These are phyloP conservation scores for Lepidium sativum DNA, from an alignment of 345 rosid genomes.

Conservation along the genomic window DNA sequence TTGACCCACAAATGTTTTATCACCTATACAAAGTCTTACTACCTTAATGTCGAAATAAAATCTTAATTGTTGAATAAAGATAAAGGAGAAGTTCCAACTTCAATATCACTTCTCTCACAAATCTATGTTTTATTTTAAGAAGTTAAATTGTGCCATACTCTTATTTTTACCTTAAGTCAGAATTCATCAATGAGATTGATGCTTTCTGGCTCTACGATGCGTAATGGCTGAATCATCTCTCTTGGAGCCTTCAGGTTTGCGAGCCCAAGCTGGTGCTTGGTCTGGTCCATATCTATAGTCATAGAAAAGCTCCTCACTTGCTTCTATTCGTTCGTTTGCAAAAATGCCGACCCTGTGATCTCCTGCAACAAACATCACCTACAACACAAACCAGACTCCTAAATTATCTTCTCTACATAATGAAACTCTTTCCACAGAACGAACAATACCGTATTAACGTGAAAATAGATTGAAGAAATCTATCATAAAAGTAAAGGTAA, in stretches of 20 bases:
- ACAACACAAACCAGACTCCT: slow-evolving; percentile 10
- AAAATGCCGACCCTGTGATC: slow-evolving; percentile 96
- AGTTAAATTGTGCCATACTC: neutral
- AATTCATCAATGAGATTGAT: slow-evolving; percentile 71
- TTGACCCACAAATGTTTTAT: neutral
- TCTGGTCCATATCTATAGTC: slow-evolving; percentile 96
- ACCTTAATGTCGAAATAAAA: neutral
- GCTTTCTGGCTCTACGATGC: slow-evolving; percentile 95
- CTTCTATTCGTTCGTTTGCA: slow-evolving; percentile 87
- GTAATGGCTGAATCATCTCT: slow-evolving; percentile 61
- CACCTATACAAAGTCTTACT: neutral
- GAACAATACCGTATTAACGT: neutral
- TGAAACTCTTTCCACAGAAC: neutral
- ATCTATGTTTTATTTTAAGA: neutral
- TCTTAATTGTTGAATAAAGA: neutral
- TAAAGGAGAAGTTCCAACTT: neutral
- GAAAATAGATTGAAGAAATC: neutral
- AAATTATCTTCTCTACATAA: neutral
- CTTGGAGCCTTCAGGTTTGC: slow-evolving; percentile 84
- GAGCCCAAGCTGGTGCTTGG: slow-evolving; percentile 98
- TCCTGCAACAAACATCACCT: slow-evolving; percentile 99
- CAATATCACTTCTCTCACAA: neutral
- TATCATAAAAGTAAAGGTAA: neutral
- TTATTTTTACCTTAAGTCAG: neutral
- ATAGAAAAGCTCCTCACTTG: slow-evolving; percentile 91